Evolutionary conservation across 1,139 yeast genomes (phyloP), one percentile per base, ranked within the genome.

Genomic region (Suhomyces taliae): DNA sequence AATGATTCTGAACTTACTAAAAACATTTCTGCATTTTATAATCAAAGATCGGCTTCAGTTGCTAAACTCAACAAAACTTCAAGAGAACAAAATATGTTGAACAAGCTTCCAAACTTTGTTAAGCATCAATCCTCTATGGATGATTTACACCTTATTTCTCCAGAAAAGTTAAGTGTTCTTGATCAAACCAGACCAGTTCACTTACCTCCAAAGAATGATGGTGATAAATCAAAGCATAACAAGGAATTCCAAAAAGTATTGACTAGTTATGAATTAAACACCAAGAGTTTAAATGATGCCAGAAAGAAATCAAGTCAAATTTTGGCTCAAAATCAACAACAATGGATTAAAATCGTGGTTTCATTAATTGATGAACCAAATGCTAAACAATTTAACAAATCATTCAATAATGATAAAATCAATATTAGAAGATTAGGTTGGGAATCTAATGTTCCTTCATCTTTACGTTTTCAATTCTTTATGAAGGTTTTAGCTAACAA

Each of bases 161-260:
- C 68, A 1, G 79, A 74, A 51, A 74, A 74, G 45, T 60, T 74
- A 42, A 65, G 59, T 40, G 57, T 60, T 11, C 55, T 74, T 24
- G 79, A 75, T 55, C 79, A 73, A 55, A 66, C 77, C 4, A 64
- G 80, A 46, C 80, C 80, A 19, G 74, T 74, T 35, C 69, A 75
- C 52, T 60, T 75, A 36, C 80, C 80, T 15, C 80, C 80, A 0
- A 75, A 75, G 51, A 56, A 63, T 12, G 50, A 52, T 3, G 49
- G 50, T 29, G 80, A 75, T 51, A 71, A 66, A 40, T 53, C 64
- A 11, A 72, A 68, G 51, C 80, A 75, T 52, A 67, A 69, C 49
- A 66, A 62, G 41, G 77, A 75, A 55, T 62, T 74, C 47, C 64
- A 70, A 43, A 66, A 60, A 50, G 68, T 69, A 26, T 51, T 74